Conservation (phyloP, 306 rosid genomes). For the Styphnolobium japonicum region DNA sequence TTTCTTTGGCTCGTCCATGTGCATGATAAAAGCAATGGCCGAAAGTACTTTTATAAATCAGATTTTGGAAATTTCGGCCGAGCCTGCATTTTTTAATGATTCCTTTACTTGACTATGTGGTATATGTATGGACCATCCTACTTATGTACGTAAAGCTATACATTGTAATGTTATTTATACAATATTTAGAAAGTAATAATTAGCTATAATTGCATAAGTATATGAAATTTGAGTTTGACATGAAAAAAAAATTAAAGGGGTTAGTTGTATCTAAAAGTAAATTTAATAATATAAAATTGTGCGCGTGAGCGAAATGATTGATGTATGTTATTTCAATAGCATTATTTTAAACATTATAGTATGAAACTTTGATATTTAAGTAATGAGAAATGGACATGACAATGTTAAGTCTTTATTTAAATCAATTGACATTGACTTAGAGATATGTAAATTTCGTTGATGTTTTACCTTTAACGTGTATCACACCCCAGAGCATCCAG, state of each 20-base stretch:
- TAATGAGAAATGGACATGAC: neutral
- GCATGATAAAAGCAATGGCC: conserved; percentile 36
- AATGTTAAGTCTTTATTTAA: neutral
- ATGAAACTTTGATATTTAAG: neutral
- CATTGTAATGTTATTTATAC: neutral
- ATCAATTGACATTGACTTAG: neutral
- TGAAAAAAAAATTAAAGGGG: neutral
- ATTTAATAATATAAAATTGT: neutral
- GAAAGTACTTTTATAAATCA: conserved; percentile 11
- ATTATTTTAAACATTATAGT: neutral
- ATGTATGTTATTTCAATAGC: neutral
- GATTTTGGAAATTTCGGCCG: neutral
- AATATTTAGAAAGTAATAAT: no score
- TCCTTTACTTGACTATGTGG: neutral
- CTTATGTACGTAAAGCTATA: neutral
- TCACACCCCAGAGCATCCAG: neutral
- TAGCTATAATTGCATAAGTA: neutral
- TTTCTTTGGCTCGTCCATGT: conserved; percentile 24
- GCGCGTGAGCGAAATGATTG: neutral
- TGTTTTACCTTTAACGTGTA: neutral
- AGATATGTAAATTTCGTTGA: neutral
- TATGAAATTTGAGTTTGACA: neutral
- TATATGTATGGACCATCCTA: conserved; percentile 22
- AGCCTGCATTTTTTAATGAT: neutral
- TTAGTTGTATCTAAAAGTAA: neutral